phyloP scores from a whole-genome alignment of 2,329 filamentous ascomycete species.

The Penicillium sclerotigenum region DNA sequence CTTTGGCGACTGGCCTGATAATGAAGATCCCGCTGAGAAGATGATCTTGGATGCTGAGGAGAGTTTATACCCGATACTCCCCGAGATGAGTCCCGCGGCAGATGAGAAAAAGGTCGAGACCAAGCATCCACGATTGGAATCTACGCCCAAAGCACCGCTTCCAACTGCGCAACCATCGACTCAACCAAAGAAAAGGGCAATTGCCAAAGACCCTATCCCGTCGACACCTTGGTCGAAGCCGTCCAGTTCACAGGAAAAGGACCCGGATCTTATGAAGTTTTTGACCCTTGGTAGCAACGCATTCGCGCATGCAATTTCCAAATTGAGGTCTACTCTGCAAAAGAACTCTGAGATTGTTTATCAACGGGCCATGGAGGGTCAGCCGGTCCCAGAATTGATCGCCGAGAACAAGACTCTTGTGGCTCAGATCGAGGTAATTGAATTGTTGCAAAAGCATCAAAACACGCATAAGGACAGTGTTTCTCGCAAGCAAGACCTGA shows the following conservation, averaged over 20 bases:
- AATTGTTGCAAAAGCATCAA: slow-evolving; percentile 31
- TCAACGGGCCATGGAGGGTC: slow-evolving; percentile 37
- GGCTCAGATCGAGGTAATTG: slow-evolving; percentile 38
- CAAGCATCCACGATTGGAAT: neutral
- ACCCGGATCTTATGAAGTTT: slow-evolving; percentile 31
- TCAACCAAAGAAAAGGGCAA: neutral
- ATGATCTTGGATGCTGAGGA: slow-evolving; percentile 23
- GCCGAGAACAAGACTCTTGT: slow-evolving; percentile 36
- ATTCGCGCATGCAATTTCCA: slow-evolving; percentile 28
- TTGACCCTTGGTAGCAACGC: slow-evolving; percentile 27
- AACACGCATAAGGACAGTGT: slow-evolving; percentile 26
- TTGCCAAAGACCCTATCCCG: slow-evolving; percentile 11
- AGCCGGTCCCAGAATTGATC: slow-evolving; percentile 33
- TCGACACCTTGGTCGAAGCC: slow-evolving; percentile 14
- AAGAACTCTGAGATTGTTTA: slow-evolving; percentile 40
- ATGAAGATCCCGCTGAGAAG: slow-evolving; percentile 19
- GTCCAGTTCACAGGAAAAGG: slow-evolving; percentile 22
- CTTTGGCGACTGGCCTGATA: slow-evolving; percentile 26
- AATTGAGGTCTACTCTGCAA: slow-evolving; percentile 31
- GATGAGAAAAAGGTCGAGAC: slow-evolving; percentile 2
- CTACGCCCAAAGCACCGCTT: neutral
- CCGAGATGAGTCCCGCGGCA: slow-evolving; percentile 17
- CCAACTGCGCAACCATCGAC: slow-evolving; percentile 15
- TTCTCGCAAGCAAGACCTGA: slow-evolving; percentile 34
- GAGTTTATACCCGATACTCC: slow-evolving; percentile 32